A percentile compares a stretch with the other conserved stretches of the same genome.
phyloP scores from a whole-genome alignment of 2,329 filamentous ascomycete species.

The Hymenoscyphus linearis region DNA sequence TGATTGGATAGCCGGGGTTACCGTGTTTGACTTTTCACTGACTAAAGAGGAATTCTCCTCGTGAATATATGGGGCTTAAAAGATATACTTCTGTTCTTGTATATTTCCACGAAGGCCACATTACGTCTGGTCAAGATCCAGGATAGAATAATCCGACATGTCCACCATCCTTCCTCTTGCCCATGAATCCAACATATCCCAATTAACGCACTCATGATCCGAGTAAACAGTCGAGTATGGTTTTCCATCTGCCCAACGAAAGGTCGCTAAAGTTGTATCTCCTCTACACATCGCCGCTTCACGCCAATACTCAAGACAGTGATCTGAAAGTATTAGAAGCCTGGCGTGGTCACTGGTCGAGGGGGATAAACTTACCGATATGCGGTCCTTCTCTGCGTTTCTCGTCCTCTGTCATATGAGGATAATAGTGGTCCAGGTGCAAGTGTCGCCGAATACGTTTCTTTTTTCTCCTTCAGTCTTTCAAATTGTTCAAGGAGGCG shows the following conservation, averaged over 20 bases:
- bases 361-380: background rate
- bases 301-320: conserved; percentile 10
- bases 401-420: conserved; percentile 9
- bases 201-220: conserved; percentile 10
- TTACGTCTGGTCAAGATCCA: background rate
- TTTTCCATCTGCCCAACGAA: conserved; percentile 8
- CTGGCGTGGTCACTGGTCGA: background rate
- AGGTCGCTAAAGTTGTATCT: conserved; percentile 6
- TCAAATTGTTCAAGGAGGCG: background rate
- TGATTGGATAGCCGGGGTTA: too few species aligned
- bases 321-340: background rate
- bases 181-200: conserved; percentile 7
- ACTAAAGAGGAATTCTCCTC: too few species aligned
- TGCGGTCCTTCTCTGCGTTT: conserved; percentile 4
- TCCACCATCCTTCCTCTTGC: conserved; percentile 4
- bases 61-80: too few species aligned
- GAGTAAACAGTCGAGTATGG: conserved; percentile 8
- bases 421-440: conserved; percentile 10
- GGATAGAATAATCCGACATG: conserved; percentile 4
- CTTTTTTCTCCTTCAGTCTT: background rate
- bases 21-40: too few species aligned
- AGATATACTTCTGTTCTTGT: too few species aligned
- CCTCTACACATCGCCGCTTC: conserved; percentile 13
- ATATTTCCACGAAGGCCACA: too few species aligned
- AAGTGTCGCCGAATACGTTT: conserved; percentile 9